Base-by-base conservation (phyloP, 2,329 filamentous ascomycete genomes). In the Stagonosporopsis vannaccii region DNA sequence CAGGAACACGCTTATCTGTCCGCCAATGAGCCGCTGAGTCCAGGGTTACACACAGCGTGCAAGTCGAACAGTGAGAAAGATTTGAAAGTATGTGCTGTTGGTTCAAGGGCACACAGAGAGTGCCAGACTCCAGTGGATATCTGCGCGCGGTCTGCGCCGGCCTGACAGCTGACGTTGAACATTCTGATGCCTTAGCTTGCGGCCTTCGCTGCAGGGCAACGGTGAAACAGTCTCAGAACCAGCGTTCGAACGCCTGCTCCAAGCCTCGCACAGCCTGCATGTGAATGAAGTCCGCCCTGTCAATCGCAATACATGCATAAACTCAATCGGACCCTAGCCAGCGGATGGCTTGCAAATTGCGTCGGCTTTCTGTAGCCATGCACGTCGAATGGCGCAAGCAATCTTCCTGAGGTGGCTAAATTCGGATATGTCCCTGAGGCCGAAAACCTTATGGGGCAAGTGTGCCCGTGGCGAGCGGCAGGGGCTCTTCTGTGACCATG, bases 1-100 rank as follows among this genome's bases (percentile, higher is more conserved):
- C 68, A 70, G 68, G 68, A 67, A 71, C 68, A 54, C 58, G 28
- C 30, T 49, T 46, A 45, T 51, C 53, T 52, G 26, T 49, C 51
- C 44, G 60, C 56, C 52, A 60, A 60, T 56, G 43, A 50, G 45
- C 28, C 22, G 46, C 35, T 25, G 49, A 47, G 41, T 36, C 52
- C 39, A 37, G 49, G 32, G 6, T 40, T 23, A 28, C 17, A 30
- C 25, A 33, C 23, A 13, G 36, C 39, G 41, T 25, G 40, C 44
- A 45, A 42, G 30, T 50, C 50, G 40, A 47, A 25, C 45, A 11
- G 32, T 47, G 30, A 49, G 40, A 52, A 45, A 33, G 43, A 37
- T 20, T 26, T 39, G 25, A 30, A 42, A 25, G 25, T 11, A 23
- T 19, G 9, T 48, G 47, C 30, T n/a, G 47, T 32, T 56, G 53